Percentiles rank a stretch among this genome's conserved stretches.
phyloP scores from a whole-genome alignment of 2,329 filamentous ascomycete species.

The Aspergillus neoniger region DNA sequence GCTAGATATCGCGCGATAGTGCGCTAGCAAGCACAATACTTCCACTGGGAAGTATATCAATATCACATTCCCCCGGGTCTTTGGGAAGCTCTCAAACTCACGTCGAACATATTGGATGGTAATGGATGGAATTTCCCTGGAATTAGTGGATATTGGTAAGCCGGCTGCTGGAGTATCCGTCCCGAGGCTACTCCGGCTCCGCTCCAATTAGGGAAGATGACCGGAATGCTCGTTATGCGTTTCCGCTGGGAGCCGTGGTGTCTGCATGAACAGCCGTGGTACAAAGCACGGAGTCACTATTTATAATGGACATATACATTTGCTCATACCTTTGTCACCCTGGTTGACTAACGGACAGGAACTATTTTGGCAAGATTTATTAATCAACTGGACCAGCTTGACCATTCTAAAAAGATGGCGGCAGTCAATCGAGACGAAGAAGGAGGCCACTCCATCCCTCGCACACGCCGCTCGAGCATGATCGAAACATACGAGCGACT shows the following conservation, averaged over 20 bases:
- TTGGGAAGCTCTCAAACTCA: not conserved
- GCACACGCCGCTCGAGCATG: slow-evolving; percentile 2
- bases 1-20: not conserved
- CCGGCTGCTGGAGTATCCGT: slow-evolving; percentile 9
- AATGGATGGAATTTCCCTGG: not conserved
- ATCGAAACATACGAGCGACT: slow-evolving; percentile 14
- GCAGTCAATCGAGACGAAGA: not conserved
- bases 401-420: not conserved
- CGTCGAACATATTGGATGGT: not conserved
- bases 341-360: not conserved
- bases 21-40: not conserved
- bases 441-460: not conserved
- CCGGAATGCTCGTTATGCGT: not conserved
- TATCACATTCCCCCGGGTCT: not conserved
- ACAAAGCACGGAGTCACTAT: not conserved
- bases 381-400: not conserved
- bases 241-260: not conserved
- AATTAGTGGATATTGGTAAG: slow-evolving; percentile 1
- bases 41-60: slow-evolving; percentile 1
- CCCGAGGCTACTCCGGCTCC: not conserved
- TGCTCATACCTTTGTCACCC: not conserved
- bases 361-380: not conserved
- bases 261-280: not conserved
- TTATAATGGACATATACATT: not conserved
- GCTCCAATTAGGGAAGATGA: not conserved